Evolutionary conservation across 2,329 filamentous ascomycete genomes (phyloP), one percentile per base, ranked within the genome.

Genomic region (Colletotrichum lupini): DNA sequence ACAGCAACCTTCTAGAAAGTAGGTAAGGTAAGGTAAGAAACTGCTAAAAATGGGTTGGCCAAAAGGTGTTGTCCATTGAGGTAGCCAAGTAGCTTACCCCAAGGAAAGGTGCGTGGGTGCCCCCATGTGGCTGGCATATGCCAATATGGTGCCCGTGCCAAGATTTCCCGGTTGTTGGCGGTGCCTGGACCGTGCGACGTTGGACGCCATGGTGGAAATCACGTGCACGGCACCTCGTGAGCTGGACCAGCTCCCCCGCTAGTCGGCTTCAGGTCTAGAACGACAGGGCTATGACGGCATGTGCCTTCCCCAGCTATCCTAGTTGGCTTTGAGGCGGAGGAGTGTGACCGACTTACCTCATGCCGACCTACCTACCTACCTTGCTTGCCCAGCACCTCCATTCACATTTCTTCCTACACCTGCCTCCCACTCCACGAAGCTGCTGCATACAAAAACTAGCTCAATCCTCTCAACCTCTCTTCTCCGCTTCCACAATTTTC

Each of bases 221-320:
- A 73, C 66, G 66, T 73, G 70, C 28, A n/a, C 32, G 3, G 26
- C 3, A 32, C 52, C 16, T 22, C 52, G 24, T 22, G 16, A 63
- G 66, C 53, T 49, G 37, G 5, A 5, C 32, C 9, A 49, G 26
- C n/a, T 19, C 19, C 24, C 49, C 67, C 61, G 56, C 71, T 73
- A 73, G 62, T 32, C 71, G 37, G 11, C 28, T 72, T 60, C 32
- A 24, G 42, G 68, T 60, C 57, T 74, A 63, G 68, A 72, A 37
- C 63, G 28, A 62, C 52, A 74, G 58, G 72, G 68, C 72, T 67
- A 74, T 74, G 72, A 74, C 72, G 72, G 72, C 72, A 74, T 74
- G 72, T 72, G 68, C 68, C 42, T 72, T 57, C 30, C 42, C 59
- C 59, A 60, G 55, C 57, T 46, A 73, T 72, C 71, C 67, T 73